phyloP scores from a whole-genome alignment of 116 monocot genomes.

The Papilionanthe hybrid region DNA sequence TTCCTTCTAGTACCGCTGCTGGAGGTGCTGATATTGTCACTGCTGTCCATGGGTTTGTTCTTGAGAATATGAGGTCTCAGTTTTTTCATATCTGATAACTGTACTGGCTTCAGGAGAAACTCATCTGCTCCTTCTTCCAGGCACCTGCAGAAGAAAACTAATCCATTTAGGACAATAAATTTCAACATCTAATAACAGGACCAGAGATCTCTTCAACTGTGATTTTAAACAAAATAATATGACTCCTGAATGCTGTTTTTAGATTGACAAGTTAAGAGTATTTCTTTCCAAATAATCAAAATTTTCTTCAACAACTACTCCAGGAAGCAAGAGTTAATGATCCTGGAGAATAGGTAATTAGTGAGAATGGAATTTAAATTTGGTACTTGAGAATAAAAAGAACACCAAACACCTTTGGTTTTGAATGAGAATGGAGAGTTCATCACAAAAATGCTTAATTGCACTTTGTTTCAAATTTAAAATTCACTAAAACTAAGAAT shows the following conservation, averaged over 20 bases:
- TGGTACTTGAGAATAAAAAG: neutral
- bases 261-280: too few species aligned
- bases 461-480: too few species aligned
- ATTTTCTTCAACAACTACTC: too few species aligned
- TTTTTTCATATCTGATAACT: constrained; percentile 17
- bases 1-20: neutral
- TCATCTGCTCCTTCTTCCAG: constrained; percentile 24
- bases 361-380: neutral
- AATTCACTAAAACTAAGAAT: too few species aligned
- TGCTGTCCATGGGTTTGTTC: neutral
- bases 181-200: neutral
- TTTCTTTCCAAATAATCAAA: too few species aligned
- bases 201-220: too few species aligned
- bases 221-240: too few species aligned
- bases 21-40: neutral
- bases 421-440: neutral
- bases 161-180: neutral
- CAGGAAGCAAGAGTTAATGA: too few species aligned
- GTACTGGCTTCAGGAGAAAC: constrained; percentile 23
- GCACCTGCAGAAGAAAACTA: constrained; percentile 3
- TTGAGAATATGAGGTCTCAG: constrained; percentile 14
- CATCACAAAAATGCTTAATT: too few species aligned
- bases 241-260: too few species aligned
- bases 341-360: too few species aligned
- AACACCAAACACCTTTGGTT: neutral